These are phyloP conservation scores for Coprinopsis strossmayeri DNA, from an alignment of 768 basidiomycete genomes.

Conservation along the genomic window DNA sequence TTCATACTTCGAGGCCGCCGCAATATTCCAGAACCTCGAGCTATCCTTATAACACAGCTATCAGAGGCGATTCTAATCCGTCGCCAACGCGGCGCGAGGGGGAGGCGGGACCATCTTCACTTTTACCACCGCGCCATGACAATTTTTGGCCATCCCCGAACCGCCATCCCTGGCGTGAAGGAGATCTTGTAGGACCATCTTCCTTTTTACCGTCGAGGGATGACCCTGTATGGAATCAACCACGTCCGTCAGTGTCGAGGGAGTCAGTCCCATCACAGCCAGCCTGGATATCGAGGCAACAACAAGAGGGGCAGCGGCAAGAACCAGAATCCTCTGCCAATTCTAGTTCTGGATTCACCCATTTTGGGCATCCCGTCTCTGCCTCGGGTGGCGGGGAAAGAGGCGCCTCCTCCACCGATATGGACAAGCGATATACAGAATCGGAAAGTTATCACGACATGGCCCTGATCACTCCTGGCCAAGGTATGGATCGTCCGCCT, in stretches of 20 bases:
- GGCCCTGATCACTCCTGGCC: background rate
- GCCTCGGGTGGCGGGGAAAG: background rate
- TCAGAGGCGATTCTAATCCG: constrained; percentile 12
- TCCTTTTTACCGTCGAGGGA: background rate
- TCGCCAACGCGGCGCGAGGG: constrained; percentile 32
- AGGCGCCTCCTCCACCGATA: background rate
- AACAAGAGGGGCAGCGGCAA: background rate
- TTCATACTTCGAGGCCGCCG: constrained; percentile 20
- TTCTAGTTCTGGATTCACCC: background rate
- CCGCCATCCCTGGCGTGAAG: constrained; percentile 30
- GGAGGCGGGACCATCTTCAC: constrained; percentile 41
- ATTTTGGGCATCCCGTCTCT: background rate
- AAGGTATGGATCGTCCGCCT: no score
- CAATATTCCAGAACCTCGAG: constrained; percentile 18
- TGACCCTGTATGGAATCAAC: background rate
- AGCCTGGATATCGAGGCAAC: background rate
- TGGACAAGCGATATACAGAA: background rate
- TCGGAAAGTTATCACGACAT: constrained; percentile 1
- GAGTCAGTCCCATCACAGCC: background rate
- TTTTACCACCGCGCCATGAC: constrained; percentile 16
- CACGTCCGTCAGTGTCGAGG: background rate
- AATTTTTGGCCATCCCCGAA: constrained; percentile 4
- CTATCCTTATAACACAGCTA: constrained; percentile 13
- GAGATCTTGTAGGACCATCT: constrained; percentile 38
- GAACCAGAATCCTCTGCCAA: background rate